Evolutionary conservation across 805 yeast genomes (phyloP).

Genomic region (Saturnispora mendoncae): DNA sequence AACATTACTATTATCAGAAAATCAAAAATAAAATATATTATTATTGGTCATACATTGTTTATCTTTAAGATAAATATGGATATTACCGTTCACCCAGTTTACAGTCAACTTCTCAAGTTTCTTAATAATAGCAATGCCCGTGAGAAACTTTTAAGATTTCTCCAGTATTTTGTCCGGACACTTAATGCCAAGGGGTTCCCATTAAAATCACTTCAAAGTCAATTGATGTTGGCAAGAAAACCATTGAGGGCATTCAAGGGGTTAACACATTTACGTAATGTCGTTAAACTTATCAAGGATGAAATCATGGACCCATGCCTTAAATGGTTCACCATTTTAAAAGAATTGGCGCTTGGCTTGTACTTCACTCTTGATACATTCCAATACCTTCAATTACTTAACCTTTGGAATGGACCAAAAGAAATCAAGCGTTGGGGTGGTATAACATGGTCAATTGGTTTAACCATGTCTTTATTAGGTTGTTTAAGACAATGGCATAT

Average conservation of each 20-base stretch:
- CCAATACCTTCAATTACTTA: conserved; percentile 29
- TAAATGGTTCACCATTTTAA: conserved; percentile 43
- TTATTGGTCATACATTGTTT: neutral
- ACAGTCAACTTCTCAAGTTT: conserved; percentile 51
- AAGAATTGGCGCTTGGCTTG: conserved; percentile 53
- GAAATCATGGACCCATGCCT: conserved; percentile 54
- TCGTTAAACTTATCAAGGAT: conserved; percentile 58
- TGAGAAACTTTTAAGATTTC: conserved; percentile 69
- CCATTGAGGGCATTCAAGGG: conserved; percentile 81
- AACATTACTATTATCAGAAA: neutral
- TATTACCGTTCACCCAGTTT: conserved; percentile 48
- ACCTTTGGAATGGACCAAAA: conserved; percentile 19
- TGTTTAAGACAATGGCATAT: conserved; percentile 46
- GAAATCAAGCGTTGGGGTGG: conserved; percentile 50
- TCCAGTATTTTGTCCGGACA: conserved; percentile 66
- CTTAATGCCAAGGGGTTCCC: neutral
- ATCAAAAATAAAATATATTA: neutral
- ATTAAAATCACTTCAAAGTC: conserved; percentile 3
- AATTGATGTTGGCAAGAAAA: conserved; percentile 41
- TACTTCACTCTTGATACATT: conserved; percentile 58
- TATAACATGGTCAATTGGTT: conserved; percentile 70
- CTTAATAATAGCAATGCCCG: conserved; percentile 62
- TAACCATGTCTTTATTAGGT: conserved; percentile 53
- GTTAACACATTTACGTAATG: conserved; percentile 58
- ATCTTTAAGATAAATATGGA: neutral